phyloP scores from a whole-genome alignment of 2,329 filamentous ascomycete species.

The Exophiala aquamarina region DNA sequence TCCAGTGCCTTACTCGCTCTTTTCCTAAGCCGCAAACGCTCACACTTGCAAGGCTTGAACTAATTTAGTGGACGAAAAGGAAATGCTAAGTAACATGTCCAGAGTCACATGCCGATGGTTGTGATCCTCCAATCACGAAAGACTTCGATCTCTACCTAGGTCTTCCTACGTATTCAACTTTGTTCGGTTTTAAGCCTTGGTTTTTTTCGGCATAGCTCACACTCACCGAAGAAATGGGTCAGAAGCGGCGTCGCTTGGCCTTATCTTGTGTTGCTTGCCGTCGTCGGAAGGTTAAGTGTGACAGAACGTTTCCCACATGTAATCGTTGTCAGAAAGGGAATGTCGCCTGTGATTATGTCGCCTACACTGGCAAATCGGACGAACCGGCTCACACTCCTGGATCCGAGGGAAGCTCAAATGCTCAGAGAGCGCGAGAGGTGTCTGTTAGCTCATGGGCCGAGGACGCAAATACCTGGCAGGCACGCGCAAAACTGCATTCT shows the following conservation, averaged over 20 bases:
- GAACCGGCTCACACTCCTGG: slow-evolving; percentile 14
- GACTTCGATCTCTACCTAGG: neutral
- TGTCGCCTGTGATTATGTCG: slow-evolving; percentile 27
- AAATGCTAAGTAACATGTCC: too few species aligned
- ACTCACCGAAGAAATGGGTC: slow-evolving; percentile 20
- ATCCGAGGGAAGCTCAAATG: slow-evolving; percentile 11
- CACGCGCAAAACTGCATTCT: slow-evolving; percentile 17
- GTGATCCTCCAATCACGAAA: too few species aligned
- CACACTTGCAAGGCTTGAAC: too few species aligned
- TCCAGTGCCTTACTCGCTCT: too few species aligned
- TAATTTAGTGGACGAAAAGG: too few species aligned
- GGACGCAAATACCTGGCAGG: slow-evolving; percentile 23
- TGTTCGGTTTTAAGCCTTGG: neutral
- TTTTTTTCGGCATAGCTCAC: neutral
- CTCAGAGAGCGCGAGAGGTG: slow-evolving; percentile 13
- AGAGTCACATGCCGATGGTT: too few species aligned
- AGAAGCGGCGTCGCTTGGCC: slow-evolving; percentile 27
- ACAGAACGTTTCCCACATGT: slow-evolving; percentile 27
- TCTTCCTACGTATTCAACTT: slow-evolving; percentile 12
- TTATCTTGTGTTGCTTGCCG: slow-evolving; percentile 28
- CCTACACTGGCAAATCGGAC: slow-evolving; percentile 22
- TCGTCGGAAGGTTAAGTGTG: slow-evolving; percentile 29
- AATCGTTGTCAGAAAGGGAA: slow-evolving; percentile 28
- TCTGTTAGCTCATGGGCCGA: slow-evolving; percentile 22
- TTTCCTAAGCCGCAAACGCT: too few species aligned